phyloP scores from a whole-genome alignment of 2,329 filamentous ascomycete genomes.

The Pseudogymnoascus verrucosus region DNA sequence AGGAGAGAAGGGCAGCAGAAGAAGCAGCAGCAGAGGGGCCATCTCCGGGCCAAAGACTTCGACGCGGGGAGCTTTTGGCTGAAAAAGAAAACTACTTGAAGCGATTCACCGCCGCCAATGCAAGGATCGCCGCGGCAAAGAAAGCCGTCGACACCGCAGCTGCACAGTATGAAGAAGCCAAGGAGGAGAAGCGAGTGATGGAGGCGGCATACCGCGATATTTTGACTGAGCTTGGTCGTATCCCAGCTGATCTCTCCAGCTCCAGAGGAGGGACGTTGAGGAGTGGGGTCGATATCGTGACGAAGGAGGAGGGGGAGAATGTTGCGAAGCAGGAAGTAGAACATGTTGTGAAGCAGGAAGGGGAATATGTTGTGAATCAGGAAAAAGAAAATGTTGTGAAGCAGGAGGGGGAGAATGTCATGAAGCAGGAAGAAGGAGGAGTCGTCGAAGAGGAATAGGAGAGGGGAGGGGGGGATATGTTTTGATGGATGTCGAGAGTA shows the following conservation, averaged over 20 bases:
- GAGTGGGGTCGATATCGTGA: background rate
- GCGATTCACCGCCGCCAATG: background rate
- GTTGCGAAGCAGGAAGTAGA: no score
- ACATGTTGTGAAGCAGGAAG: background rate
- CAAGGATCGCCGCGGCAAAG: background rate
- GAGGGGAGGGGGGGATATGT: background rate
- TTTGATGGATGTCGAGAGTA: no score
- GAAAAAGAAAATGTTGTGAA: no score
- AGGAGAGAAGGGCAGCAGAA: background rate
- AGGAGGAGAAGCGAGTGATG: background rate
- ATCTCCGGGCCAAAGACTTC: background rate
- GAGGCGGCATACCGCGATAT: background rate
- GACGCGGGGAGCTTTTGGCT: background rate
- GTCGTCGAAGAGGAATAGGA: background rate
- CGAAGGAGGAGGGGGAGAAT: background rate
- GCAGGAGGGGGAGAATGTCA: no score
- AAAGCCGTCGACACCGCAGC: background rate
- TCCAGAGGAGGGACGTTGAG: background rate
- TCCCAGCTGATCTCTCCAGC: background rate
- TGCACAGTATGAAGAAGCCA: background rate
- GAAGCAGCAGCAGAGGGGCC: background rate
- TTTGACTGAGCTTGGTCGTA: background rate
- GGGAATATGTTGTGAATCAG: no score
- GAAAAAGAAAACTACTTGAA: background rate
- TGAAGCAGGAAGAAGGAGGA: background rate